Conservation (phyloP, 345 rosid species). For the Populus ilicifolia region DNA sequence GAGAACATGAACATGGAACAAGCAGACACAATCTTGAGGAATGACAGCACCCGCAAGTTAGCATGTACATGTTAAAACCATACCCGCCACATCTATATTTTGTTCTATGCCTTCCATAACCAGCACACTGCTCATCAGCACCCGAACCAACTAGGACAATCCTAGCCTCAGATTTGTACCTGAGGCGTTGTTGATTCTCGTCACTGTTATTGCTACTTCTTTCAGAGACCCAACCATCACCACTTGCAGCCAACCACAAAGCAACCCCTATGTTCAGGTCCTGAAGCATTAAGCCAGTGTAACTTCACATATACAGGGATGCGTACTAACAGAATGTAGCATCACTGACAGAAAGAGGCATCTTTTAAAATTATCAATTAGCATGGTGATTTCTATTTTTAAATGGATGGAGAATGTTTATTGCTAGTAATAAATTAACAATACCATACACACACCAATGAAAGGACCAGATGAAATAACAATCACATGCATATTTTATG, state of each 20-base stretch:
- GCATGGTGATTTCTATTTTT: constrained; percentile 5
- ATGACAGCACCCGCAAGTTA: neutral
- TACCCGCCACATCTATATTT: constrained; percentile 78
- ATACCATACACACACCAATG: neutral
- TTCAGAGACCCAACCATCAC: constrained; percentile 72
- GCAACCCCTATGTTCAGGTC: constrained; percentile 95
- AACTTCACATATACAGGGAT: neutral
- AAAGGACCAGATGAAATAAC: neutral
- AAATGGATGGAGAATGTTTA: neutral
- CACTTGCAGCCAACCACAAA: constrained; percentile 81
- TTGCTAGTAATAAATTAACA: neutral
- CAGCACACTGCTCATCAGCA: constrained; percentile 99
- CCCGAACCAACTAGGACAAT: constrained; percentile 88
- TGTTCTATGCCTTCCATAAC: constrained; percentile 91
- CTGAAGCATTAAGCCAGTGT: constrained; percentile 35
- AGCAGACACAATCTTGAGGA: no score
- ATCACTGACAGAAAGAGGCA: neutral
- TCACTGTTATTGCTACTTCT: constrained; percentile 20
- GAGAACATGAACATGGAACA: no score
- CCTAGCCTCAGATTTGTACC: constrained; percentile 63
- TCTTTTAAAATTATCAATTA: neutral
- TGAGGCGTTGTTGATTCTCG: constrained; percentile 28
- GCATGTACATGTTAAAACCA: neutral
- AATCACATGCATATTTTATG: neutral
- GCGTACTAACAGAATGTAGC: neutral